A percentile compares a stretch with the other conserved stretches of the same genome.
Evolutionary conservation across 345 rosid species (phyloP).

Genomic region (Stellera chamaejasme): DNA sequence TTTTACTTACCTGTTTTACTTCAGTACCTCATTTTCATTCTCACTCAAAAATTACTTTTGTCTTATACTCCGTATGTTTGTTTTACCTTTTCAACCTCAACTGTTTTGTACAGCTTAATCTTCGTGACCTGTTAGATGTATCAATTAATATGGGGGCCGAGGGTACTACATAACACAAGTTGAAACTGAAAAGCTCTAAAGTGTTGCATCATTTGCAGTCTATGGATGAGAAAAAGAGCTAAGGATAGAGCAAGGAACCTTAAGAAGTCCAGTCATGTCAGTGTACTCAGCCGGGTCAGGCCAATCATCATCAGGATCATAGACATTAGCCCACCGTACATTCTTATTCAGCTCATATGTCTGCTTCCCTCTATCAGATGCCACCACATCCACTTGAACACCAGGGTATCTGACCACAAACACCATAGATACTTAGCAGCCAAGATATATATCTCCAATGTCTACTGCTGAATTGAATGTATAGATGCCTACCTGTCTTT

Average conservation of each 20-base stretch:
- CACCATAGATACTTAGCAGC: background rate
- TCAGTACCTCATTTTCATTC: too few species aligned
- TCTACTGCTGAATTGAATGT: background rate
- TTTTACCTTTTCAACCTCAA: too few species aligned
- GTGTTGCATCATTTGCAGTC: too few species aligned
- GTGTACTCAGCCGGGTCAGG: conserved; percentile 81
- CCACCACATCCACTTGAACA: conserved; percentile 66
- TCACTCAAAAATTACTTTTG: too few species aligned
- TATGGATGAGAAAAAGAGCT: background rate
- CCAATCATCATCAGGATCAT: conserved; percentile 77
- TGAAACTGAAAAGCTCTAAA: too few species aligned
- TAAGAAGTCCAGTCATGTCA: conserved; percentile 77
- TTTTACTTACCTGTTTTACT: too few species aligned
- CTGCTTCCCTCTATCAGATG: conserved; percentile 86
- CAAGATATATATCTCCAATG: too few species aligned
- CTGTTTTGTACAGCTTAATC: too few species aligned
- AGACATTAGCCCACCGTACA: conserved; percentile 88
- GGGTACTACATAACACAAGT: too few species aligned
- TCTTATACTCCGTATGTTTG: too few species aligned
- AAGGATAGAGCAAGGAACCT: conserved; percentile 32
- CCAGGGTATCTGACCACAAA: conserved; percentile 63
- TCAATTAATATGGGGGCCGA: too few species aligned
- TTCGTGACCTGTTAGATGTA: too few species aligned
- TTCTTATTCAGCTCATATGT: conserved; percentile 84
- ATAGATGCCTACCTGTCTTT: conserved; percentile 58